Evolutionary conservation across 2,329 filamentous ascomycete species (phyloP).

Genomic region (Gaeumannomyces sp.): DNA sequence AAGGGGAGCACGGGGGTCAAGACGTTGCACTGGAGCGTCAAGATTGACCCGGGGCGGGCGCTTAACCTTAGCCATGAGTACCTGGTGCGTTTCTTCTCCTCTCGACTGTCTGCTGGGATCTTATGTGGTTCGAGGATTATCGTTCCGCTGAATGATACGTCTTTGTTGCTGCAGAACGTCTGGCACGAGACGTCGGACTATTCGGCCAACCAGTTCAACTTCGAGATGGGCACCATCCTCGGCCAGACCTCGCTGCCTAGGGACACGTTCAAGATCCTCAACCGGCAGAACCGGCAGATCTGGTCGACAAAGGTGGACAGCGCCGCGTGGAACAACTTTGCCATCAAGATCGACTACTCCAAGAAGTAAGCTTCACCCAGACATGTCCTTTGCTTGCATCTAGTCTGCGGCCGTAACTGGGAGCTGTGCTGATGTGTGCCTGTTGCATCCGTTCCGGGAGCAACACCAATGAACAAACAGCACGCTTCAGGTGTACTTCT

Average conservation of each 20-base stretch:
- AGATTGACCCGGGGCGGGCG: slow-evolving; percentile 24
- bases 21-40: slow-evolving; percentile 31
- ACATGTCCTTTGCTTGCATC: slow-evolving; percentile 18
- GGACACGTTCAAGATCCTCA: slow-evolving; percentile 35
- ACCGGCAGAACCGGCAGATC: slow-evolving; percentile 31
- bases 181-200: slow-evolving; percentile 32
- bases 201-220: slow-evolving; percentile 32
- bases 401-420: background rate
- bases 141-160: too few relatives aligned
- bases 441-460: background rate
- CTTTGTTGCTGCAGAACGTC: slow-evolving; percentile 19
- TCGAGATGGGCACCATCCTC: slow-evolving; percentile 28
- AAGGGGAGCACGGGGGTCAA: slow-evolving; percentile 27
- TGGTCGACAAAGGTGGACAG: slow-evolving; percentile 36
- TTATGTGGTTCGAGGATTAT: too few relatives aligned
- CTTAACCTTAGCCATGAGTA: slow-evolving; percentile 33
- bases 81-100: slow-evolving; percentile 16
- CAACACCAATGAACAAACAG: slow-evolving; percentile 25
- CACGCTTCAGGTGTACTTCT: slow-evolving; percentile 52
- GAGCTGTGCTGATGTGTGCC: too few relatives aligned
- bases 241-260: slow-evolving; percentile 28
- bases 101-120: too few relatives aligned
- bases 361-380: slow-evolving; percentile 35
- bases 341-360: slow-evolving; percentile 46
- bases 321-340: slow-evolving; percentile 55